Conservation (phyloP, 805 yeast species). For the Suhomyces kilbournensis region DNA sequence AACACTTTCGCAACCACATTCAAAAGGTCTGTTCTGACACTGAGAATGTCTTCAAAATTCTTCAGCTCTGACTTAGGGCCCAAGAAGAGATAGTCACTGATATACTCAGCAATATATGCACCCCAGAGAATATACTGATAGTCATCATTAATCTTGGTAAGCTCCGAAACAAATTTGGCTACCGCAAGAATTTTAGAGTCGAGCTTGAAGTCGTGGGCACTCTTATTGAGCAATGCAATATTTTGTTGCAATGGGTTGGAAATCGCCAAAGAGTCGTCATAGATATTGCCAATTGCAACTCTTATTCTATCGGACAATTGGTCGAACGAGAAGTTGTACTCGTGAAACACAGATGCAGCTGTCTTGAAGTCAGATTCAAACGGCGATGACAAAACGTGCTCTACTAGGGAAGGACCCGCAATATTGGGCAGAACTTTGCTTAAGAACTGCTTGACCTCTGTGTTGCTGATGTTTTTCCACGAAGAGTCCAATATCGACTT, state of each 20-base stretch:
- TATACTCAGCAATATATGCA: constrained; percentile 16
- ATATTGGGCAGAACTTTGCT: neutral
- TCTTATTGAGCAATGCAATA: constrained; percentile 25
- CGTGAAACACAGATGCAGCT: constrained; percentile 7
- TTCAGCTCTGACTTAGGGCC: neutral
- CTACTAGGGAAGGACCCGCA: constrained; percentile 7
- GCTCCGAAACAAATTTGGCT: constrained; percentile 14
- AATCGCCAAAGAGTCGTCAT: constrained; percentile 33
- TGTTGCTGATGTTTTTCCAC: constrained; percentile 12
- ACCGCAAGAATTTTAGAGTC: constrained; percentile 10
- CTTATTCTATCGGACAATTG: constrained; percentile 22
- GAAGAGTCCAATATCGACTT: constrained; percentile 8
- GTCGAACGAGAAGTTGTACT: constrained; percentile 14
- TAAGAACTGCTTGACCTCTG: constrained; percentile 12
- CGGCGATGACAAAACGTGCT: constrained; percentile 7
- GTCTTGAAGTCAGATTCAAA: constrained; percentile 12
- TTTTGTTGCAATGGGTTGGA: constrained; percentile 48
- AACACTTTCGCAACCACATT: neutral
- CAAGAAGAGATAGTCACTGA: constrained; percentile 20
- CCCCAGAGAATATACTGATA: constrained; percentile 8
- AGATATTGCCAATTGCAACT: constrained; percentile 10
- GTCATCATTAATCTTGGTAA: neutral
- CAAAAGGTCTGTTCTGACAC: neutral
- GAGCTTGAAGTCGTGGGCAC: neutral
- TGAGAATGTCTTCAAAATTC: constrained; percentile 3